These are phyloP conservation scores for Fragilaria radians DNA, from an alignment of 108 stramenopile genomes.

Conservation along the genomic window DNA sequence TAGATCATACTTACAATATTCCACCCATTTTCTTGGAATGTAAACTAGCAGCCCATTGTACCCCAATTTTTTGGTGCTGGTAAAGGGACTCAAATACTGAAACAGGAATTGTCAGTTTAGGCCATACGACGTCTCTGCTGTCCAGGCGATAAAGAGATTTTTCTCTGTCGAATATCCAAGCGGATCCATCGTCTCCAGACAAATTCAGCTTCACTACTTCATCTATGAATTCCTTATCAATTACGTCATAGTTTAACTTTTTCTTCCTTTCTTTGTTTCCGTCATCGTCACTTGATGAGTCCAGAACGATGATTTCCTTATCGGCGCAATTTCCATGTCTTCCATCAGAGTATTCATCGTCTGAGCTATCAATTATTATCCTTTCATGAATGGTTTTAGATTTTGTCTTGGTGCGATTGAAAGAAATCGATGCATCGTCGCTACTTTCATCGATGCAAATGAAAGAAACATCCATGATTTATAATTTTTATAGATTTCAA, in stretches of 20 bases:
- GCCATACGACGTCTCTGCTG: slow-evolving; percentile 25
- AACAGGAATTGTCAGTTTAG: slow-evolving; percentile 44
- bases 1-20: slow-evolving; percentile 50
- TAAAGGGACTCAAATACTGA: slow-evolving; percentile 56
- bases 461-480: background rate
- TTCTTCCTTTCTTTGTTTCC: background rate
- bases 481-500: too few species aligned
- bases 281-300: background rate
- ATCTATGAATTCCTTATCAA: too few species aligned
- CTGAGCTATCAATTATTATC: background rate
- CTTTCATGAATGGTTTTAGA: background rate
- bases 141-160: background rate
- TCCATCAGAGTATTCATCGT: background rate
- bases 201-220: too few species aligned
- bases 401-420: background rate
- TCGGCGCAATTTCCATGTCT: background rate
- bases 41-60: slow-evolving; percentile 90
- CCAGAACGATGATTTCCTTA: background rate
- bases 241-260: too few species aligned
- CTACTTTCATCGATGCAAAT: background rate
- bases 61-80: slow-evolving; percentile 74
- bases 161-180: slow-evolving; percentile 14
- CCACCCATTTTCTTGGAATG: slow-evolving; percentile 81
- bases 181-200: background rate
- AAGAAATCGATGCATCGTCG: background rate